Conservation (phyloP, 352 stramenopile species). For the Phytophthora chlamydospora region DNA sequence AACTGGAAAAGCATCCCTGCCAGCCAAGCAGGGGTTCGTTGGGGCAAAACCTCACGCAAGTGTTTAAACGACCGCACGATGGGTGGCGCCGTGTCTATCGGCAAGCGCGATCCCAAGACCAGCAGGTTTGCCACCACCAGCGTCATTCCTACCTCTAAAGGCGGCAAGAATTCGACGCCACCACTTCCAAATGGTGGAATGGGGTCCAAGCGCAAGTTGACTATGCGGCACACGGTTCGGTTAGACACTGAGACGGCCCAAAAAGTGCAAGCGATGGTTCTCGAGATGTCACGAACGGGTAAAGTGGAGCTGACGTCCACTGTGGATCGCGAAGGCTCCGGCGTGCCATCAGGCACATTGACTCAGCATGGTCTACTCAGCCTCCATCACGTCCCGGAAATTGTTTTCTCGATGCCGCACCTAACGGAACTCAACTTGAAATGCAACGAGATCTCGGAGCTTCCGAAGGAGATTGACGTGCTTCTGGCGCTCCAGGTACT, state of each 20-base stretch:
- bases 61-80: constrained; percentile 6
- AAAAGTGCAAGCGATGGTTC: constrained; percentile 46
- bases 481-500: constrained; percentile 54
- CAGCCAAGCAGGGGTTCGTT: neutral
- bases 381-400: constrained; percentile 55
- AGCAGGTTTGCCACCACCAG: constrained; percentile 22
- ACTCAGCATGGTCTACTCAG: constrained; percentile 52
- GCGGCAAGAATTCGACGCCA: constrained; percentile 5
- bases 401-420: constrained; percentile 64
- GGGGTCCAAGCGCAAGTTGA: constrained; percentile 38
- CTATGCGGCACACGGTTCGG: constrained; percentile 41
- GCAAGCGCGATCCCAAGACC: constrained; percentile 6
- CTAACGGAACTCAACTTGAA: constrained; percentile 69
- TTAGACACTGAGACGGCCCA: constrained; percentile 38
- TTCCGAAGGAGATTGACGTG: constrained; percentile 66
- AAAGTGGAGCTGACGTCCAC: constrained; percentile 71
- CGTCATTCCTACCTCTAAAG: constrained; percentile 8
- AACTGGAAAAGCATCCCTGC: neutral
- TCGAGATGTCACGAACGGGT: constrained; percentile 56
- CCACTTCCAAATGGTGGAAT: constrained; percentile 6
- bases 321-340: constrained; percentile 45
- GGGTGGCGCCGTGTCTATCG: constrained; percentile 35
- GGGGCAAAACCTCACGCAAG: constrained; percentile 2
- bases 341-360: constrained; percentile 50
- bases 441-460: constrained; percentile 63